Evolutionary conservation across 2,329 filamentous ascomycete genomes (phyloP).

Genomic region (Neofusicoccum cordaticola): DNA sequence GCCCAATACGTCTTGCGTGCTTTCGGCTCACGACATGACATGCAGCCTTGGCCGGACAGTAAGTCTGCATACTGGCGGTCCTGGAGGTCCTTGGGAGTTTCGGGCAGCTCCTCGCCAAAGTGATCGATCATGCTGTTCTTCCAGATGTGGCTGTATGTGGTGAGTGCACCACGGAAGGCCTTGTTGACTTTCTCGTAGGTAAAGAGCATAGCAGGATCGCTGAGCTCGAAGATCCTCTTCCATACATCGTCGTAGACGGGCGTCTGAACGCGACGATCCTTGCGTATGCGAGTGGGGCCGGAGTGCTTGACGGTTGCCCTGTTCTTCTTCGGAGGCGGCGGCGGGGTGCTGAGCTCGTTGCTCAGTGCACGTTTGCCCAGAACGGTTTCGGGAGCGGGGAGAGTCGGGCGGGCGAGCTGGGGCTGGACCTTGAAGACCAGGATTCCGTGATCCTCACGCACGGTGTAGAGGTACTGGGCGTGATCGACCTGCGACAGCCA

Average conservation of each 20-base stretch:
- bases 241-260: conserved; percentile 22
- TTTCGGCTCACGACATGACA: conserved; percentile 33
- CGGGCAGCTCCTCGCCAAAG: conserved; percentile 33
- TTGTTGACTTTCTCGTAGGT: conserved; percentile 9
- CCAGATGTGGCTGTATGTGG: conserved; percentile 27
- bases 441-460: conserved; percentile 14
- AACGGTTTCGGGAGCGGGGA: neutral
- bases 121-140: conserved; percentile 35
- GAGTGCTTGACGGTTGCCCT: neutral
- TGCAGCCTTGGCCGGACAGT: conserved; percentile 39
- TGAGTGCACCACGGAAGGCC: conserved; percentile 4
- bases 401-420: conserved; percentile 5
- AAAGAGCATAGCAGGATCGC: conserved; percentile 20
- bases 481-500: conserved; percentile 12
- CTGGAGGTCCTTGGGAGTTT: conserved; percentile 34
- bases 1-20: conserved; percentile 45
- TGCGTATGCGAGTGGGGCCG: conserved; percentile 22
- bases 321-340: conserved; percentile 5
- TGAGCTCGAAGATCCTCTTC: conserved; percentile 21
- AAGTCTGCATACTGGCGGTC: conserved; percentile 42
- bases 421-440: conserved; percentile 18
- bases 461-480: conserved; percentile 13
- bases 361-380: conserved; percentile 14
- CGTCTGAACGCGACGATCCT: conserved; percentile 19
- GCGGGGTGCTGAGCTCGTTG: conserved; percentile 2